Evolutionary conservation across 192 early-diverging fungal genomes (phyloP), one percentile per base, ranked within the genome.

Genomic region (Backusella tuberculispora): DNA sequence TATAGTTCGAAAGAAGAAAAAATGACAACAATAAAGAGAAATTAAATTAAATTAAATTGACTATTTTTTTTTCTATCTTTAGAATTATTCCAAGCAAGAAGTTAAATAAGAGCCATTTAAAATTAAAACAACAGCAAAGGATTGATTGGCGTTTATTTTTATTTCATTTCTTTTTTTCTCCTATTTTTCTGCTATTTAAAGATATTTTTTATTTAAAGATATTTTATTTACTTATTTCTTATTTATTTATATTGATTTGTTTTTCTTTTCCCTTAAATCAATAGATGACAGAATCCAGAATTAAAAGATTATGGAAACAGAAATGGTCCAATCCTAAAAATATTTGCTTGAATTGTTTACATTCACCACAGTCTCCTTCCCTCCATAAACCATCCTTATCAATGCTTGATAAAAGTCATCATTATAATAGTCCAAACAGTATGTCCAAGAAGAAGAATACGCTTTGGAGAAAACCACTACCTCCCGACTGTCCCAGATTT

Each of bases 91-190:
- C 21, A 60, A 60, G 21, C 53, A 60, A 34, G 21, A 60, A 46
- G 10, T 14, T 46, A 14, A 46, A 2, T 34, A 34, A 34, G 4
- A 10, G 44, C 44, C 13, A 45, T 45, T 56, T 56, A 56, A 56
- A 24, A 56, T 56, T 56, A 56, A 56, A 56, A 50, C 21, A 10
- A 56, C 50, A 56, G 50, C 19, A 56, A 53, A 56, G 15, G 50
- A 56, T 21, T 56, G 50, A 56, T 56, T 56, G 50, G 50, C 19
- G 50, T 56, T 56, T 56, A 56, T 56, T 60, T 60, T 60, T 60
- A 24, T n/a, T 53, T 53, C 9, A 21, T 53, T 53, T 53, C 21
- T 60, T 60, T 26, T 60, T 60, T 60, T 60, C 21, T 26, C 53
- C 53, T 60, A 60, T 60, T 60, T 60, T 4, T 43, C 4, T 60